Evolutionary conservation across 2,329 filamentous ascomycete species (phyloP), one percentile per base, ranked within the genome.

Genomic region (Xylaria sp.): DNA sequence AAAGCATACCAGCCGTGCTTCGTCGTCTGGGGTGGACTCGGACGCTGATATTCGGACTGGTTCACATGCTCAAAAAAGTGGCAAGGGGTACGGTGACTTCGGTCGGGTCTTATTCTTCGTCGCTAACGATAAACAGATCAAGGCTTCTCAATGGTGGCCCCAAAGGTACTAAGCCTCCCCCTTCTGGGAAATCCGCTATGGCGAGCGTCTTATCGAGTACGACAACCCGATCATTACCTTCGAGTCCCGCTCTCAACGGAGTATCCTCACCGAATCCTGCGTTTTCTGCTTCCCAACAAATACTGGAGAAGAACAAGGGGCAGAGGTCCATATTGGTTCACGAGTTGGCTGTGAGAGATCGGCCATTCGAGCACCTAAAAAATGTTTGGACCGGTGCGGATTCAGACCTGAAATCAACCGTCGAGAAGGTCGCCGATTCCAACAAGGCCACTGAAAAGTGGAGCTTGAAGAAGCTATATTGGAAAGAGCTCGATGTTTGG

Each of bases 401-500:
- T 41, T 79, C 83, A n/a, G 88, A 90, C 18, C 85, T 91, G 72
- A 82, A 83, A 64, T 78, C 80, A 2, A 85, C 85, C 0, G 78
- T 91, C 13, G 82, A 86, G 58, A 91, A 90, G 79, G 87, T 89
- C 25, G 89, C 87, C 36, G 85, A 87, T 66, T 83, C 84, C 63
- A 82, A 86, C 66, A 71, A 82, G 4, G 78, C 81, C 2, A 80
- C 80, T 4, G 83, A 86, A 69, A 88, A 83, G 72, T 91, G 86
- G 84, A 79, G 81, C 41, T 79, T 91, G 73, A 84, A 85, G 69
- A 88, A 87, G 79, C 80, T 82, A 28, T 87, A 84, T 70, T 91
- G 86, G 85, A 90, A 86, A 78, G 89, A 91, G 71, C 82, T 91
- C 15, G 88, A 91, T 72, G 86, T 90, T 25, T 91, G 86, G 84